Evolutionary conservation across 345 rosid species (phyloP), one percentile per base, ranked within the genome.

Genomic region (Kernera saxatilis): DNA sequence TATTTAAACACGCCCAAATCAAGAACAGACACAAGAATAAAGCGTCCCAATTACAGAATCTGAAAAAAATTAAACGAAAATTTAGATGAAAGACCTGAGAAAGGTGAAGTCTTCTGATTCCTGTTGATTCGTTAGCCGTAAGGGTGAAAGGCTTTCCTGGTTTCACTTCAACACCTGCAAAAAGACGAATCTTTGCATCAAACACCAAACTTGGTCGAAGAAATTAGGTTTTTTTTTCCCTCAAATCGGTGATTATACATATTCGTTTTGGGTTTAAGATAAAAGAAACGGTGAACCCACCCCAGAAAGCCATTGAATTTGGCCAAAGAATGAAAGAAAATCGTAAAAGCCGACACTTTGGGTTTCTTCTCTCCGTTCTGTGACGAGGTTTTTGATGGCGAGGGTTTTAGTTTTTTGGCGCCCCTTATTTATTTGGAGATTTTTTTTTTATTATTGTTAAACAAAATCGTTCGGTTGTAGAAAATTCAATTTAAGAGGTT

Each of bases 121-220:
- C 73, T 15, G 63, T 22, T 0, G 50, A 5, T n/a, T 57, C 67
- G 8, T 30, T 66, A 27, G 83, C 30, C 1, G 36, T 29, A 29
- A 81, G 91, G 37, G 82, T 78, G 77, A 82, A 84, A 54, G 91
- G 86, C 22, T 65, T 81, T 27, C 86, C 88, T 2, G 91, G 84
- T 50, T 81, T 88, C 79, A 88, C 89, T 76, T 85, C 86, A 13
- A 78, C 77, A 62, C 95, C 95, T 87, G 84, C 76, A 79, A 69
- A 67, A 3, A 74, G 30, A 67, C 23, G 14, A 59, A 59, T 15
- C 57, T 2, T 46, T 43, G n/a, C 18, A 46, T 45, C 6, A 69
- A 69, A 36, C 40, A 36, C 14, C 40, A 11, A 3, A 11, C 12
- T 11, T 54, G 40, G 13, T 54, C 17, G 2, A 3, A n/a, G 21